Evolutionary conservation across 805 yeast genomes (phyloP).

Genomic region (Yamadazyma phyllophila): DNA sequence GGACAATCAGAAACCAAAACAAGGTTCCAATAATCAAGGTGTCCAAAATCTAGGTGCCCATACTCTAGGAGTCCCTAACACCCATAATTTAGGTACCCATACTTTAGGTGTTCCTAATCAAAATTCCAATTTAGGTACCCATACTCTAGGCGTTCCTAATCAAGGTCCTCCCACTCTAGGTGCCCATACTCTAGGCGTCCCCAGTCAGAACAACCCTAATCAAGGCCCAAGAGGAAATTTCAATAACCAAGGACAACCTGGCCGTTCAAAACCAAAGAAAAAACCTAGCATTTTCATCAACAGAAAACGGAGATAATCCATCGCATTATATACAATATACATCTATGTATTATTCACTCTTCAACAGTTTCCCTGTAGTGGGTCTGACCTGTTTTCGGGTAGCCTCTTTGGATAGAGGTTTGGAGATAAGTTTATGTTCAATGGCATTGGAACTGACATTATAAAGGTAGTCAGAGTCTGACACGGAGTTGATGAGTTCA

Average conservation of each 20-base stretch:
- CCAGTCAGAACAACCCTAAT: too few species aligned
- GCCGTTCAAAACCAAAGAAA: neutral
- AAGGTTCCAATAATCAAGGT: too few species aligned
- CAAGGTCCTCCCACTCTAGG: too few species aligned
- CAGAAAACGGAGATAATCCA: conserved; percentile 2
- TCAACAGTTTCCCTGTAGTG: conserved; percentile 8
- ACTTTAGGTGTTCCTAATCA: too few species aligned
- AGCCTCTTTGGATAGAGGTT: neutral
- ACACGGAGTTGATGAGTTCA: neutral
- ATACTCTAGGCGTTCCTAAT: too few species aligned
- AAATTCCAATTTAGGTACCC: too few species aligned
- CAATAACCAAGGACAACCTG: neutral
- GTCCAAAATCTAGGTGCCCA: too few species aligned
- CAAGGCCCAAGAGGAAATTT: too few species aligned
- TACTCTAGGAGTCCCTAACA: too few species aligned
- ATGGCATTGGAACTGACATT: conserved; percentile 14
- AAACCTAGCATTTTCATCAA: conserved; percentile 7
- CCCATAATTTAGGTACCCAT: too few species aligned
- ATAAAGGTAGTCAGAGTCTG: conserved; percentile 12
- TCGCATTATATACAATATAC: conserved; percentile 2
- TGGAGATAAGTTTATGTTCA: conserved; percentile 11
- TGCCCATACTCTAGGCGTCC: too few species aligned
- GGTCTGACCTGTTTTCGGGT: neutral
- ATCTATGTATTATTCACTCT: conserved; percentile 8
- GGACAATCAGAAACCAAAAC: too few species aligned